phyloP scores from a whole-genome alignment of 192 early-diverging fungal species.

The Obelidium mucronatum region DNA sequence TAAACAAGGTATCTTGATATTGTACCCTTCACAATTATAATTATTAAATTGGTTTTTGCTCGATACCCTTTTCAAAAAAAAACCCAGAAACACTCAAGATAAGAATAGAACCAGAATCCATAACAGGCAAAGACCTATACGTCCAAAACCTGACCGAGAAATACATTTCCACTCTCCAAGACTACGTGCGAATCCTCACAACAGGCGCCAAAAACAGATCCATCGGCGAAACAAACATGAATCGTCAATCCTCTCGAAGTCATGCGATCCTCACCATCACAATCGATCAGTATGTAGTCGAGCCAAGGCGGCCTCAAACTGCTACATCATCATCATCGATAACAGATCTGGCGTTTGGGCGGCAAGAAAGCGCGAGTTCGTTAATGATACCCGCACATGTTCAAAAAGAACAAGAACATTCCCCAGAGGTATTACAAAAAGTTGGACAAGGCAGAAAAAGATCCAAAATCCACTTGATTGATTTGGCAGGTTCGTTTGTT shows the following conservation, averaged over 20 bases:
- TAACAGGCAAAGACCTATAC: slow-evolving; percentile 48
- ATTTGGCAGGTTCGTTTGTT: slow-evolving; percentile 69
- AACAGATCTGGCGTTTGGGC: slow-evolving; percentile 12
- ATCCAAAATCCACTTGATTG: slow-evolving; percentile 75
- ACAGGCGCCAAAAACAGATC: slow-evolving; percentile 43
- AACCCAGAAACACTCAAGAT: slow-evolving; percentile 40
- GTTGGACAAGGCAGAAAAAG: slow-evolving; percentile 33
- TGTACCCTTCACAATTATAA: slow-evolving; percentile 14
- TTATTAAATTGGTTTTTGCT: too few relatives aligned
- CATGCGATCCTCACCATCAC: slow-evolving; percentile 82
- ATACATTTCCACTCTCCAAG: slow-evolving; percentile 30
- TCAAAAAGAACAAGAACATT: slow-evolving; percentile 50
- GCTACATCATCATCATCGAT: background rate
- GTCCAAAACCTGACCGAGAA: slow-evolving; percentile 53
- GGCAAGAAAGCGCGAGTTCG: background rate
- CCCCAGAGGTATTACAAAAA: slow-evolving; percentile 49
- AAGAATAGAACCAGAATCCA: slow-evolving; percentile 51
- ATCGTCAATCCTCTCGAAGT: slow-evolving; percentile 61
- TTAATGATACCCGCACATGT: slow-evolving; percentile 40
- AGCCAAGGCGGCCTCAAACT: slow-evolving; percentile 1
- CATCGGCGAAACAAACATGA: slow-evolving; percentile 59
- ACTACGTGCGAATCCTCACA: slow-evolving; percentile 45
- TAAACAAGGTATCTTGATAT: slow-evolving; percentile 40
- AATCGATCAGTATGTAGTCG: slow-evolving; percentile 64
- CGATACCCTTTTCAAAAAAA: too few relatives aligned